Evolutionary conservation across 192 early-diverging fungal genomes (phyloP).

Genomic region (Umbelopsis sp.): DNA sequence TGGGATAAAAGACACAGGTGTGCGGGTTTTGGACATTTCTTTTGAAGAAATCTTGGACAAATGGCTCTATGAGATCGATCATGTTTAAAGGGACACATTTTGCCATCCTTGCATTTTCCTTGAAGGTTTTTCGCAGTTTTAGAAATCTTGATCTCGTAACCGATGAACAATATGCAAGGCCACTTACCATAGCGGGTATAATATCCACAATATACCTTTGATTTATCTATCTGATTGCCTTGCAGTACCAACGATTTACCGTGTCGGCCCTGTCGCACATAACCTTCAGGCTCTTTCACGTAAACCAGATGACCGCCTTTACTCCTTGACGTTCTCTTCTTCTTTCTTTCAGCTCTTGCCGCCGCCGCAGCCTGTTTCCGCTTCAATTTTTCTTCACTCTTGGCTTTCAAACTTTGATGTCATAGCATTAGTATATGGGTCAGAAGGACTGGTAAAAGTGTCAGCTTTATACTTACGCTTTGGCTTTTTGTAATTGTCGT

Average conservation of each 20-base stretch:
- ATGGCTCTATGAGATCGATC: constrained; percentile 51
- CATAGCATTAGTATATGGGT: too few relatives aligned
- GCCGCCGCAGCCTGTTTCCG: neutral
- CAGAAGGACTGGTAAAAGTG: too few relatives aligned
- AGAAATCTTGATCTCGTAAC: neutral
- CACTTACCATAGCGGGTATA: constrained; percentile 35
- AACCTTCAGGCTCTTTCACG: constrained; percentile 30
- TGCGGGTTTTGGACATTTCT: constrained; percentile 47
- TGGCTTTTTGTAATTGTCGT: constrained; percentile 32
- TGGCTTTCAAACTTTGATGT: neutral
- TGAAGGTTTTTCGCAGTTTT: neutral
- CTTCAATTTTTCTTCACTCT: neutral
- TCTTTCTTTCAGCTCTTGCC: neutral
- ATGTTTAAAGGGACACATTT: constrained; percentile 50
- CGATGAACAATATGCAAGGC: neutral
- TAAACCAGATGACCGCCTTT: constrained; percentile 31
- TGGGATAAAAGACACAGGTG: constrained; percentile 56
- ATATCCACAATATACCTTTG: constrained; percentile 24
- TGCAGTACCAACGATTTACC: constrained; percentile 32
- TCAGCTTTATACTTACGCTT: constrained; percentile 8
- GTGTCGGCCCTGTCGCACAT: constrained; percentile 30
- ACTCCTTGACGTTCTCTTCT: constrained; percentile 6
- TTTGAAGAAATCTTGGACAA: constrained; percentile 51
- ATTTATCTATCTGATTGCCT: constrained; percentile 1
- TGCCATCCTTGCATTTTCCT: constrained; percentile 43